Base-by-base conservation (phyloP, 495 filamentous ascomycete genomes). In the Aspergillus bridgeri region DNA sequence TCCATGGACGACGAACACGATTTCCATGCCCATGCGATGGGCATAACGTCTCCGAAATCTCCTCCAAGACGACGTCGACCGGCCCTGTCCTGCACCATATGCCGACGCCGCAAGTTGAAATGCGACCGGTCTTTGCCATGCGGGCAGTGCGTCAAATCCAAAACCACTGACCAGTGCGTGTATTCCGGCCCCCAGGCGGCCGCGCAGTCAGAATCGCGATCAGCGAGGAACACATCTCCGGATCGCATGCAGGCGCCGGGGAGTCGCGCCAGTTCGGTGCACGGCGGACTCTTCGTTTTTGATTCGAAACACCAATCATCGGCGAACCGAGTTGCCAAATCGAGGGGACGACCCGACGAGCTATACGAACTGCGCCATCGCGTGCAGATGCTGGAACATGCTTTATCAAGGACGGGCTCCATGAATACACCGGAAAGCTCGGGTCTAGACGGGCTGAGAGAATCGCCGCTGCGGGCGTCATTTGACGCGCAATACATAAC, bases 41-140 rank as follows among this genome's bases (percentile, higher is more conserved):
- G 23, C 15, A 9, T 52, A 53, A 48, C 63, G 22, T 50, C 44
- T 11, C 38, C 59, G 5, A 65, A 51, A 64, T 60, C 59, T 18
- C 50, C 67, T 17, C 67, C 69, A 33, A 62, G 71, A 13, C 69
- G 75, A 9, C 73, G 74, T 47, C 63, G 75, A 52, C 72, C 74
- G 52, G 69, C 74, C 5, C 64, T 76, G 27, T 70, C 74, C 23
- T 78, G 76, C 55, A 76, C 73, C 18, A 66, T 78, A 56, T 89
- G 86, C 60, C 81, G 86, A 54, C 78, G 81, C 29, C 79, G 86
- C 54, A 89, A 89, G 70, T 79, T 89, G 60, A 88, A 86, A 68
- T 89, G 86, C 70, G 84, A 89, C 65, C 83, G 85, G 25, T 74
- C 75, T 25, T 81, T 82, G 48, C 86, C 86, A 20, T 89, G 86